These are phyloP conservation scores for Tetrahymena elliotti DNA, from an alignment of 73 alveolate species.

Conservation along the genomic window DNA sequence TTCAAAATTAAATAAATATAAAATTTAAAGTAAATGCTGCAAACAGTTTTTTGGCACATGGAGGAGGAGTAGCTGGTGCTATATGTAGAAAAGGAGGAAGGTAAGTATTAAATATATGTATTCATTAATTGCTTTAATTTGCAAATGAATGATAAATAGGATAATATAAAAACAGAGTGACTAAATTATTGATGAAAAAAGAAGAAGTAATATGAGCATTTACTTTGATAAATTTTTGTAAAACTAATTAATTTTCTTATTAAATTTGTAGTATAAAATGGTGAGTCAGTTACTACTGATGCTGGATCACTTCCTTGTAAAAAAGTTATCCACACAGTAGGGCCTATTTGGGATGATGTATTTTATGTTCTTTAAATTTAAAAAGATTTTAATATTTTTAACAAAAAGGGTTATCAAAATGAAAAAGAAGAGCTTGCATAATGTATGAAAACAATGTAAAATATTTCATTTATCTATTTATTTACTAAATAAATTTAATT, in stretches of 20 bases:
- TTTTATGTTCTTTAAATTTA: conserved; percentile 1
- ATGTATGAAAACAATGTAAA: not conserved
- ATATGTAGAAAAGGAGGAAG: conserved; percentile 73
- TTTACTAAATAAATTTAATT: not conserved
- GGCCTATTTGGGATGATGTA: conserved; percentile 66
- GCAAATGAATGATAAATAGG: not conserved
- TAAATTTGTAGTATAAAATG: conserved; percentile 37
- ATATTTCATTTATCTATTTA: not conserved
- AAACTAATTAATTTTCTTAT: not conserved
- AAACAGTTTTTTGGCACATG: conserved; percentile 46
- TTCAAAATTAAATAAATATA: not conserved
- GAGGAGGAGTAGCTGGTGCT: conserved; percentile 80
- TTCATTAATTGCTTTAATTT: not conserved
- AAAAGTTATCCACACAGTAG: conserved; percentile 78
- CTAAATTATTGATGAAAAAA: not conserved
- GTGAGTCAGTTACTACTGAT: conserved; percentile 59
- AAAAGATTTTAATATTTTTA: not conserved
- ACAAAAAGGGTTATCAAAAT: not conserved
- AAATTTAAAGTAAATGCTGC: conserved; percentile 62
- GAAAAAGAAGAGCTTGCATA: not conserved
- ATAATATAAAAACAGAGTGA: not conserved
- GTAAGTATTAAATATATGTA: conserved; percentile 51
- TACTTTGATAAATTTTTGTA: not conserved
- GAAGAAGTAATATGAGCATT: not conserved
- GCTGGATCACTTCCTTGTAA: conserved; percentile 75